A percentile compares a stretch with the other conserved stretches of the same genome.
Evolutionary conservation across 257 asterid genomes (phyloP).

Genomic region (Avicennia marina): DNA sequence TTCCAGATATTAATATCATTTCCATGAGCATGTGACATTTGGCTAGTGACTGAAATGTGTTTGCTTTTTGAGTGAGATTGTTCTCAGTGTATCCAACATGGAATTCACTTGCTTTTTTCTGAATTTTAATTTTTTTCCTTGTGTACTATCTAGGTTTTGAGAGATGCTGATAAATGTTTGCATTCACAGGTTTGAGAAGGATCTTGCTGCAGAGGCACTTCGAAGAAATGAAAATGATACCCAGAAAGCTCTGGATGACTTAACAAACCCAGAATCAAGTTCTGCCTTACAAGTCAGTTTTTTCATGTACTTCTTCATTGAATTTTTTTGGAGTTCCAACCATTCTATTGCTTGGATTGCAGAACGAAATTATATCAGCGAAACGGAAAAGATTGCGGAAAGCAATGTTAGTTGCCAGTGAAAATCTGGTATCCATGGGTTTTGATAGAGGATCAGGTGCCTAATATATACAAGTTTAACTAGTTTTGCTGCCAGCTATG

Average conservation of each 20-base stretch:
- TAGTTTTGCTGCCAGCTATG: background rate
- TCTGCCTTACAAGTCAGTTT: constrained; percentile 59
- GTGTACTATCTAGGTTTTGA: constrained; percentile 11
- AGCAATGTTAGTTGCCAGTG: constrained; percentile 39
- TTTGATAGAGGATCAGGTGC: constrained; percentile 66
- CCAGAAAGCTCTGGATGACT: constrained; percentile 78
- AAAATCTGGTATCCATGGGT: constrained; percentile 61
- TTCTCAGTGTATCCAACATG: too few species aligned
- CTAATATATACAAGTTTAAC: background rate
- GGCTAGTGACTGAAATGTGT: too few species aligned
- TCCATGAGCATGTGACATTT: too few species aligned
- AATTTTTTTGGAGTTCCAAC: constrained; percentile 1
- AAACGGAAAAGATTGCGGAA: constrained; percentile 52
- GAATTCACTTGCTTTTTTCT: too few species aligned
- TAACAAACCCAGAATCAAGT: constrained; percentile 72
- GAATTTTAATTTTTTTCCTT: too few species aligned
- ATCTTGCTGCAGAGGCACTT: constrained; percentile 90
- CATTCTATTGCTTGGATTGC: constrained; percentile 21
- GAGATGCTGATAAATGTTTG: constrained; percentile 12
- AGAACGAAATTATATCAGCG: constrained; percentile 61
- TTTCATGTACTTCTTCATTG: background rate
- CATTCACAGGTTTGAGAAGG: constrained; percentile 61
- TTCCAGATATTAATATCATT: too few species aligned
- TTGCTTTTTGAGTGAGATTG: background rate
- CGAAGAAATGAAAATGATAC: constrained; percentile 89